Conservation (phyloP, 345 rosid genomes). For the Brassica nigra region DNA sequence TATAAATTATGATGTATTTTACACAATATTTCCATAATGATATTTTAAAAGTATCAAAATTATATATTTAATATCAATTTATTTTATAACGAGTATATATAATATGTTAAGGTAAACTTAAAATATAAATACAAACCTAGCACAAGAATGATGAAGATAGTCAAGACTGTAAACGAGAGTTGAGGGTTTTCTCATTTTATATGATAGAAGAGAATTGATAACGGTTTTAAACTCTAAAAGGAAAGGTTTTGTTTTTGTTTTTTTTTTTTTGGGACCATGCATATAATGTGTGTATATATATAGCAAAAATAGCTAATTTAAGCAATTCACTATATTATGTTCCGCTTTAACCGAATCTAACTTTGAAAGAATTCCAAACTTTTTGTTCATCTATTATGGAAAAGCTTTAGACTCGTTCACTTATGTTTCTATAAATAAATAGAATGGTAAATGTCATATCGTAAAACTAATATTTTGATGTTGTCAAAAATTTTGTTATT, state of each 20-base stretch:
- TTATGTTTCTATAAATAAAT: not conserved
- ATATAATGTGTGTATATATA: not conserved
- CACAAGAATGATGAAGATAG: not conserved
- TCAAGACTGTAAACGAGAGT: not conserved
- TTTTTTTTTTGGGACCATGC: not conserved
- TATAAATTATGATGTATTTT: not conserved
- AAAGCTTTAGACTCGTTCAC: not conserved
- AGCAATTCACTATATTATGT: not conserved
- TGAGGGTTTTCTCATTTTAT: not conserved
- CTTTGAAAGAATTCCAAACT: not conserved
- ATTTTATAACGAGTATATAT: not conserved
- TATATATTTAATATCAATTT: too few relatives aligned
- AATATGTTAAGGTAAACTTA: too few relatives aligned
- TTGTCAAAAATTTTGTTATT: too few relatives aligned
- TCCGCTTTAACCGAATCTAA: not conserved
- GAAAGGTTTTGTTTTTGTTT: not conserved
- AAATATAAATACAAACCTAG: not conserved
- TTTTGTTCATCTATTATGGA: not conserved
- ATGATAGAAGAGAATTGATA: not conserved
- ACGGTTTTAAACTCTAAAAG: not conserved
- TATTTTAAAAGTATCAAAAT: not conserved
- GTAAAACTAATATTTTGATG: too few relatives aligned
- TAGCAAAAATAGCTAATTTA: not conserved
- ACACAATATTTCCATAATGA: not conserved
- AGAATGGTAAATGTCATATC: not conserved